phyloP scores from a whole-genome alignment of 2,329 filamentous ascomycete genomes.

The Aspergillus intermedius region DNA sequence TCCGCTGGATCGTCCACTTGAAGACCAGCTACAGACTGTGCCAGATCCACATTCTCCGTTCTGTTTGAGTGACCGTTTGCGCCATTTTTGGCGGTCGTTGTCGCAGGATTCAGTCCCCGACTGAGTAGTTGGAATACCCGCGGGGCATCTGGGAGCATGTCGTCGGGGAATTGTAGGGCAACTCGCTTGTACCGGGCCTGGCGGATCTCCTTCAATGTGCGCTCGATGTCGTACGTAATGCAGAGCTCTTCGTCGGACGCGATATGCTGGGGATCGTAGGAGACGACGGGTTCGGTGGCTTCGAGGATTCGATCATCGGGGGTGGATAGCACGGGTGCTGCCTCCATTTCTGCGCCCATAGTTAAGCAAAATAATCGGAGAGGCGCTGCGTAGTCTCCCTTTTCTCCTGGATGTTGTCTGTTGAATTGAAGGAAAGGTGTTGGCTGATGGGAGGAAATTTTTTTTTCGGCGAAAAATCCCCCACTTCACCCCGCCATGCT shows the following conservation, averaged over 20 bases:
- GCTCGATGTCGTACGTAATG: constrained; percentile 74
- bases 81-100: constrained; percentile 10
- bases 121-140: constrained; percentile 65
- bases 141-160: constrained; percentile 81
- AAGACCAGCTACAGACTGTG: constrained; percentile 22
- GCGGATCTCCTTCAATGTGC: constrained; percentile 71
- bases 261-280: constrained; percentile 24
- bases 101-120: constrained; percentile 40
- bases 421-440: constrained; percentile 5
- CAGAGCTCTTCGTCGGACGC: constrained; percentile 63
- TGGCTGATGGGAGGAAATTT: constrained; percentile 10
- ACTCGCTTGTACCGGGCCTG: constrained; percentile 65
- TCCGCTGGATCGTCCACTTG: constrained; percentile 17
- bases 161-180: constrained; percentile 91
- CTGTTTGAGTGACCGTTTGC: constrained; percentile 9
- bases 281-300: constrained; percentile 40
- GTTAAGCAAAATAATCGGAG: neutral
- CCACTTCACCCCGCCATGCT: constrained; percentile 28
- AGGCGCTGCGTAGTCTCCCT: neutral
- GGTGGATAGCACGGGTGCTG: constrained; percentile 56
- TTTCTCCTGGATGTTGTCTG: neutral
- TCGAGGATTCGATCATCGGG: constrained; percentile 57
- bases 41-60: constrained; percentile 10
- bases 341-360: constrained; percentile 30
- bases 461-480: constrained; percentile 15